Evolutionary conservation across 2,329 filamentous ascomycete genomes (phyloP).

Genomic region (Magnaporthiopsis poae): DNA sequence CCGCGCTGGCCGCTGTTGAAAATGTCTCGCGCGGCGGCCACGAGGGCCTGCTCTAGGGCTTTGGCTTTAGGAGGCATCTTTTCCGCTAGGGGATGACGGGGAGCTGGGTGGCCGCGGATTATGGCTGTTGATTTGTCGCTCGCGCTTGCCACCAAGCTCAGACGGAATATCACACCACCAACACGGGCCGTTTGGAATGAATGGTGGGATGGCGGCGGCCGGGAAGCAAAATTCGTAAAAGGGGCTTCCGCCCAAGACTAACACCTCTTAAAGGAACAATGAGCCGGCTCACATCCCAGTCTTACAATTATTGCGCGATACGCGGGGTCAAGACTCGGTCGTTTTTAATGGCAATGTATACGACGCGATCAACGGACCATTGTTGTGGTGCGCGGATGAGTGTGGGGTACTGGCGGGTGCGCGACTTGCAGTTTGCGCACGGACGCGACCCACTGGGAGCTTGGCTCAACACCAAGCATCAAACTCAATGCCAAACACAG

Average conservation of each 20-base stretch:
- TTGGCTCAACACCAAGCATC: too few species aligned
- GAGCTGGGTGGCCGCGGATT: neutral
- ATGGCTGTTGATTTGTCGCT: neutral
- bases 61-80: slow-evolving; percentile 32
- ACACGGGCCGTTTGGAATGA: neutral
- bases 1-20: slow-evolving; percentile 34
- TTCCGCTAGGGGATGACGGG: neutral
- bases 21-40: slow-evolving; percentile 35
- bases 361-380: neutral
- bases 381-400: neutral
- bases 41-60: slow-evolving; percentile 35
- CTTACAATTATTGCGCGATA: neutral
- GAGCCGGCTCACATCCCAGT: neutral
- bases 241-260: neutral
- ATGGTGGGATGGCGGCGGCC: neutral
- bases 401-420: neutral
- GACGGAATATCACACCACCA: neutral
- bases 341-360: neutral
- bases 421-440: neutral
- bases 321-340: neutral
- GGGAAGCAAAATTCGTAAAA: neutral
- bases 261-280: neutral
- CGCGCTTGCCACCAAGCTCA: neutral
- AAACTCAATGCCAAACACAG: too few species aligned
- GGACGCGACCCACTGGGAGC: neutral